These are phyloP conservation scores for Heliamphora pulchella DNA, from an alignment of 179 eudicot species.

Conservation along the genomic window DNA sequence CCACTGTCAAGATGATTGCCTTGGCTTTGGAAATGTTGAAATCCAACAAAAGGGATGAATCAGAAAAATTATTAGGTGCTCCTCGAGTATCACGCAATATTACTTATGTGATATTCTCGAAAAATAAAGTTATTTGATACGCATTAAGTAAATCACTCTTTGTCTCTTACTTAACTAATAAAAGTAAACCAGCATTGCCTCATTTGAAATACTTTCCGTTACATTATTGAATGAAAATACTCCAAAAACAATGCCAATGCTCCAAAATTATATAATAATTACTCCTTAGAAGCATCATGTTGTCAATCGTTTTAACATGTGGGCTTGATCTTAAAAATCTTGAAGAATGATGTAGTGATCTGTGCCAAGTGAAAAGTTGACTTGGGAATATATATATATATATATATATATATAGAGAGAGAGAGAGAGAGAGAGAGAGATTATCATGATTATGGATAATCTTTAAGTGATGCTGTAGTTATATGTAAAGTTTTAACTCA, in stretches of 20 bases:
- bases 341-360: neutral
- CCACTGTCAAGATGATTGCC: neutral
- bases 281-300: neutral
- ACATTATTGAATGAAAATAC: too few species aligned
- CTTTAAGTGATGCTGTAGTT: slow-evolving; percentile 10
- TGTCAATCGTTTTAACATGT: neutral
- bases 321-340: neutral
- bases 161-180: too few species aligned
- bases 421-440: neutral
- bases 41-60: neutral
- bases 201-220: too few species aligned
- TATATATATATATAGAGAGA: neutral
- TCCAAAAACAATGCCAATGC: too few species aligned
- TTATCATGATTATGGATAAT: neutral
- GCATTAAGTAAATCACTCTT: too few species aligned
- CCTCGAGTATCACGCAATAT: too few species aligned
- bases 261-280: too few species aligned
- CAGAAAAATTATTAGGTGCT: too few species aligned
- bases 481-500: neutral
- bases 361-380: neutral
- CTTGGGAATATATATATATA: too few species aligned
- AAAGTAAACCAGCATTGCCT: too few species aligned
- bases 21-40: neutral
- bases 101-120: too few species aligned
- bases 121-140: too few species aligned